Base-by-base conservation (phyloP, 1,284 basidiomycete genomes). In the Volvariella surrecta region DNA sequence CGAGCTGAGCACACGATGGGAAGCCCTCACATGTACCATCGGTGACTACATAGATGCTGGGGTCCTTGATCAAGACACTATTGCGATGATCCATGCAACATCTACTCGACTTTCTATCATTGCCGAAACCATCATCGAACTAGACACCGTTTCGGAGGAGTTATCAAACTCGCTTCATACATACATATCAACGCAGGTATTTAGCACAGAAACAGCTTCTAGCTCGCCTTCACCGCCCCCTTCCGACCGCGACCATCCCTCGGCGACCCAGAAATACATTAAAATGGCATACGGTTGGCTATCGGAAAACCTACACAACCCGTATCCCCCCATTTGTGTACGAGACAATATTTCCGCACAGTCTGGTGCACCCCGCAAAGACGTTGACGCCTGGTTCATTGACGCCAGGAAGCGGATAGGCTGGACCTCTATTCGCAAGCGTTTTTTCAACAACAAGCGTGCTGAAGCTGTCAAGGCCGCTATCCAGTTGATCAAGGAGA, bases 351-450 rank as follows among this genome's bases (percentile, higher is more conserved):
- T 53, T 64, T 0, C n/a, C 39, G 32, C 0, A 42, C 42, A 1
- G 50, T 62, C 0, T 49, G 53, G 1, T 56, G 49, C 1, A 16
- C n/a, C 58, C 0, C 10, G 59, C 0, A 58, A 60, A 15, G 56
- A 67, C 1, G 52, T 79, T 30, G 66, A 67, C 28, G 54, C 57
- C 0, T 78, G 76, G 76, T 78, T 79, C 37, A 52, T 62, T 15
- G 68, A 70, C 13, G 57, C 56, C 0, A 63, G 76, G 0, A 65
- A 66, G 13, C 63, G 73, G 0, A 76, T 77, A 0, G 75, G 74
- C 0, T 79, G 75, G 76, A 73, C 67, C 2, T 30, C 46, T 0
- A 46, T 77, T 0, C 63, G 65, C 0, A 67, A 61, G 9, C 45
- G 54, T 0, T 48, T 48, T 20, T 78, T 74, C 40, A 43, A 52